Evolutionary conservation across 2,329 filamentous ascomycete genomes (phyloP).

Genomic region (Exophiala oligosperma): DNA sequence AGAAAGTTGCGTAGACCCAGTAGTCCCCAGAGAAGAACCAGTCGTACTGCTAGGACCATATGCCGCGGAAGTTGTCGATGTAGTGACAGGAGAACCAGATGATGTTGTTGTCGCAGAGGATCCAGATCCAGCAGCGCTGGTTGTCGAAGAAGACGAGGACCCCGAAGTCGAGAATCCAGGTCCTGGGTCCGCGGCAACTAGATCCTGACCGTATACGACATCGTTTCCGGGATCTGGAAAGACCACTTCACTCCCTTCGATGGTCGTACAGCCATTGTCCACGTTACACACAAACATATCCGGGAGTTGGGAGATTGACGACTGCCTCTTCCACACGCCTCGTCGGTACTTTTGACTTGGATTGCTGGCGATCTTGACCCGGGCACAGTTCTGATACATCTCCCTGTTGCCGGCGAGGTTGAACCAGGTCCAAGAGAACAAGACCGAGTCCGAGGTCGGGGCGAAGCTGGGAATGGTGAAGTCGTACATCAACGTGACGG

Average conservation of each 20-base stretch:
- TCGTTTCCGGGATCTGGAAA: conserved; percentile 67
- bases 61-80: not conserved
- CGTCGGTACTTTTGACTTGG: conserved; percentile 12
- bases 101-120: not conserved
- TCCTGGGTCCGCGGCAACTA: conserved; percentile 18
- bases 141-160: not conserved
- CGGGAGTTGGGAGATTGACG: conserved; percentile 58
- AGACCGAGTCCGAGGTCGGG: conserved; percentile 56
- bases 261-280: conserved; percentile 58
- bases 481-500: conserved; percentile 54
- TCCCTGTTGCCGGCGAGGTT: conserved; percentile 76
- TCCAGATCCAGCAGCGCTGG: not conserved
- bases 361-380: conserved; percentile 57
- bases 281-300: conserved; percentile 72
- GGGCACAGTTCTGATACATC: conserved; percentile 85
- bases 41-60: no score
- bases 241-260: conserved; percentile 57
- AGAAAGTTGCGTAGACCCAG: not conserved
- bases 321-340: conserved; percentile 15
- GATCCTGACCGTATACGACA: conserved; percentile 42
- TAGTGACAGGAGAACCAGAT: not conserved
- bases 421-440: conserved; percentile 78
- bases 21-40: not conserved
- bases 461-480: conserved; percentile 68
- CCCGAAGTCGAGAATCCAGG: conserved; percentile 8